A percentile compares a stretch with the other conserved stretches of the same genome.
Conservation (phyloP, 768 basidiomycete genomes). For the Dendrothele bispora region DNA sequence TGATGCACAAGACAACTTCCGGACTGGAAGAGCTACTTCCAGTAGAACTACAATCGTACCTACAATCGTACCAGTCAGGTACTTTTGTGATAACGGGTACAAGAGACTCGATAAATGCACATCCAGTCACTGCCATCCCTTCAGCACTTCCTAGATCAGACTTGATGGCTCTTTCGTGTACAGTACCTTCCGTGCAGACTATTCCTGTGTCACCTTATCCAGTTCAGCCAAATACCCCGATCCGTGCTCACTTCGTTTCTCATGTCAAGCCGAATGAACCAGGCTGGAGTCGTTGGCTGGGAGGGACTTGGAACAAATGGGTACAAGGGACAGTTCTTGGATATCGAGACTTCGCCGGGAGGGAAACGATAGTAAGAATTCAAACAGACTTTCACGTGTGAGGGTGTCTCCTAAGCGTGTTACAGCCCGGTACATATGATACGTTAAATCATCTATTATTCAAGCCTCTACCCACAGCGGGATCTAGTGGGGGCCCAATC, state of each 20-base stretch:
- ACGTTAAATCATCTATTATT: slow-evolving; percentile 58
- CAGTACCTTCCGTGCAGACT: slow-evolving; percentile 32
- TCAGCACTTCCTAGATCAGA: slow-evolving; percentile 64
- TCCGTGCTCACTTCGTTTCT: slow-evolving; percentile 58
- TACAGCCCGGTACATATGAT: slow-evolving; percentile 69
- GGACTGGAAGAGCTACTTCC: too few relatives aligned
- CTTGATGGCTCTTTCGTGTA: slow-evolving; percentile 43
- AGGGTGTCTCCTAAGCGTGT: neutral
- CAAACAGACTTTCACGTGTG: neutral
- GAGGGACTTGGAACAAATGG: slow-evolving; percentile 58
- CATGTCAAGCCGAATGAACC: slow-evolving; percentile 35
- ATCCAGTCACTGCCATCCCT: slow-evolving; percentile 44
- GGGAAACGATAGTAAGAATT: slow-evolving; percentile 49
- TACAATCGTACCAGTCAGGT: slow-evolving; percentile 28
- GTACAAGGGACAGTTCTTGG: slow-evolving; percentile 49
- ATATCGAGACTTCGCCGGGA: slow-evolving; percentile 59
- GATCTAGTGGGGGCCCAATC: slow-evolving; percentile 72
- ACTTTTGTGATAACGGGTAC: slow-evolving; percentile 45
- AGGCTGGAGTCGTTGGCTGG: slow-evolving; percentile 52
- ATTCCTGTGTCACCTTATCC: slow-evolving; percentile 69
- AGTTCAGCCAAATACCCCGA: slow-evolving; percentile 37
- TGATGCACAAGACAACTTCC: slow-evolving; percentile 18
- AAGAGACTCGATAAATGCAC: slow-evolving; percentile 28
- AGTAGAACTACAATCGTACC: slow-evolving; percentile 2
- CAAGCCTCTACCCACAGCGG: slow-evolving; percentile 53